Conservation (phyloP, 257 asterid species). For the Solanum appendiculatum region DNA sequence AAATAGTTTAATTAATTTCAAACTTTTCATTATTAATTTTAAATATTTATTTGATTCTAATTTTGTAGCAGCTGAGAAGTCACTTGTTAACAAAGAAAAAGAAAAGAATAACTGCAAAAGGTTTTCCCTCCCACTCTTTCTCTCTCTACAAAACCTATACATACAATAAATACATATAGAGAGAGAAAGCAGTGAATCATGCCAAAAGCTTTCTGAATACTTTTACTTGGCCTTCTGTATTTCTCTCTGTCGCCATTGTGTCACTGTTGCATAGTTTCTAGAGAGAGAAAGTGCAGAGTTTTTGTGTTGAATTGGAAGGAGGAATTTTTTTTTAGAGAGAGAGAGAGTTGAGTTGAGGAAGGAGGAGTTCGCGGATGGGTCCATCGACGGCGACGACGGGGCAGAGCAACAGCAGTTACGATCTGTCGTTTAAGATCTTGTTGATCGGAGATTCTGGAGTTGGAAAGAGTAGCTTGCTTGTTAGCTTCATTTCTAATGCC, state of each 20-base stretch:
- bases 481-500: slow-evolving; percentile 5
- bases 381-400: background rate
- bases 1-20: background rate
- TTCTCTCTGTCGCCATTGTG: background rate
- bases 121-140: background rate
- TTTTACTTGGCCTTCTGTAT: slow-evolving; percentile 14
- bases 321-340: background rate
- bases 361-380: background rate
- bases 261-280: background rate
- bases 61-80: slow-evolving; percentile 31
- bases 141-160: background rate
- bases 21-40: background rate
- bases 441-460: slow-evolving; percentile 13
- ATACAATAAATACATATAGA: background rate
- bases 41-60: background rate
- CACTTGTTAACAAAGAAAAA: background rate
- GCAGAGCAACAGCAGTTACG: slow-evolving; percentile 1
- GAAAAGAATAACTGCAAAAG: slow-evolving; percentile 22
- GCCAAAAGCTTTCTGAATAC: slow-evolving; percentile 14
- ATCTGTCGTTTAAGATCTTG: slow-evolving; percentile 8
- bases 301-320: background rate
- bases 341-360: background rate
- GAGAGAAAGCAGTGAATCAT: slow-evolving; percentile 9
- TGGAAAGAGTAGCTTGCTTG: slow-evolving; percentile 9
- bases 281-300: background rate